Evolutionary conservation across 2,329 filamentous ascomycete genomes (phyloP).

Genomic region (Sarocladium oryzae): DNA sequence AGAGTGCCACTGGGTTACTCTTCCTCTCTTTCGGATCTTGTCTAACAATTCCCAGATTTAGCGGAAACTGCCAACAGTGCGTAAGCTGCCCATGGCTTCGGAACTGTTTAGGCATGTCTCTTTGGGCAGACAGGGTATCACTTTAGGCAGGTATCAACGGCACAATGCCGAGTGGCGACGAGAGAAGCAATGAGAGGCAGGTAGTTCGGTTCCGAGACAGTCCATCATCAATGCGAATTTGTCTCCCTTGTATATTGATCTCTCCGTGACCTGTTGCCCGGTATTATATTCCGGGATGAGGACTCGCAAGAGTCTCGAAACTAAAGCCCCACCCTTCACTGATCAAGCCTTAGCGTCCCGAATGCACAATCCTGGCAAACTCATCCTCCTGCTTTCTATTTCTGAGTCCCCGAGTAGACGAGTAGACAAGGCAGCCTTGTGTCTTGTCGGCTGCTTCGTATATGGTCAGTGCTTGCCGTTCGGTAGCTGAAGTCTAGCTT

Average conservation of each 20-base stretch:
- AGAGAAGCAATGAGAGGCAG: background rate
- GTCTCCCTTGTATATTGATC: background rate
- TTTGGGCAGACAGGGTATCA: background rate
- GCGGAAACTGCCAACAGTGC: background rate
- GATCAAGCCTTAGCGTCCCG: background rate
- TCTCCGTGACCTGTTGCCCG: background rate
- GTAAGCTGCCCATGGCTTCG: background rate
- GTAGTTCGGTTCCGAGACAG: background rate
- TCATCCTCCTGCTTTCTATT: background rate
- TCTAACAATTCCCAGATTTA: background rate
- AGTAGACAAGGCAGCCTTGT: too few relatives aligned
- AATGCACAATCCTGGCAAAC: background rate
- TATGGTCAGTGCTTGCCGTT: too few relatives aligned
- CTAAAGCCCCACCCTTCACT: background rate
- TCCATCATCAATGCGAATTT: background rate
- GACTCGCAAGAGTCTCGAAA: background rate
- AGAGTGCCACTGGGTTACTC: background rate
- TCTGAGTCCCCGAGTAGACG: background rate
- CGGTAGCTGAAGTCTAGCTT: too few relatives aligned
- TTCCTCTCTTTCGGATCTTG: background rate
- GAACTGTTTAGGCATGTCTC: background rate
- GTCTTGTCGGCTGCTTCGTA: too few relatives aligned
- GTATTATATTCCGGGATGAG: background rate
- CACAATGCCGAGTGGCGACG: background rate
- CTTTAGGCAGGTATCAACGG: conserved; percentile 1